These are phyloP conservation scores for Iberis amara DNA, from an alignment of 441 rosid species.

Conservation along the genomic window DNA sequence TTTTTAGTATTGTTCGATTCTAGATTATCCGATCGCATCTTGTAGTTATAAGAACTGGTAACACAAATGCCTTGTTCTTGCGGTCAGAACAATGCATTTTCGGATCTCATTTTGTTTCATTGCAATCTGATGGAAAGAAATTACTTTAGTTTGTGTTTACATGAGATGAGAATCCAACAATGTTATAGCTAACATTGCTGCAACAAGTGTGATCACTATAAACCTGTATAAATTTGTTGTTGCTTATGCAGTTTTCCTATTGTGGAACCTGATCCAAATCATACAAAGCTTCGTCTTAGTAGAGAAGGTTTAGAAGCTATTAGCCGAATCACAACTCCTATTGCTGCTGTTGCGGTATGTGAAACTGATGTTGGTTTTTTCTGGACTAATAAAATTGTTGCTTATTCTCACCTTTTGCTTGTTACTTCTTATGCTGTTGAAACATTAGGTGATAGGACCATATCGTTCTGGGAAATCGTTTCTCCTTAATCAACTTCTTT, in stretches of 20 bases:
- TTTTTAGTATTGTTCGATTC: background rate
- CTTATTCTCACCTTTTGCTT: slow-evolving; percentile 22
- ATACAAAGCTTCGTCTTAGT: slow-evolving; percentile 90
- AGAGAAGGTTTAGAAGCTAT: slow-evolving; percentile 87
- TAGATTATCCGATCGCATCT: background rate
- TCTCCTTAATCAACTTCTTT: slow-evolving; percentile 95
- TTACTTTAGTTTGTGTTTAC: background rate
- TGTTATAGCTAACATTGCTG: slow-evolving; percentile 21
- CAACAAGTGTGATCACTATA: too few relatives aligned
- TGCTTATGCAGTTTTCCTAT: slow-evolving; percentile 69
- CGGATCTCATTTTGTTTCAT: slow-evolving; percentile 25
- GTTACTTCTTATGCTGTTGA: slow-evolving; percentile 25
- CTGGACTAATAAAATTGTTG: slow-evolving; percentile 12
- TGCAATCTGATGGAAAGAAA: slow-evolving; percentile 5
- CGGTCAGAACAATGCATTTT: background rate
- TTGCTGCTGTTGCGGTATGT: slow-evolving; percentile 95
- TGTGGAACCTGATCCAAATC: slow-evolving; percentile 93
- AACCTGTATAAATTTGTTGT: too few relatives aligned
- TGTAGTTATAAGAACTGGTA: background rate
- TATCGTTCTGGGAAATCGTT: slow-evolving; percentile 98
- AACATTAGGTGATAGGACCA: slow-evolving; percentile 88
- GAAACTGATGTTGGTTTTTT: slow-evolving; percentile 23
- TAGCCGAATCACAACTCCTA: slow-evolving; percentile 73
- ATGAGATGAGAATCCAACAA: background rate
- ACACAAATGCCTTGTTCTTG: slow-evolving; percentile 1